phyloP scores from a whole-genome alignment of 306 rosid genomes.

The Mimosa pudica region DNA sequence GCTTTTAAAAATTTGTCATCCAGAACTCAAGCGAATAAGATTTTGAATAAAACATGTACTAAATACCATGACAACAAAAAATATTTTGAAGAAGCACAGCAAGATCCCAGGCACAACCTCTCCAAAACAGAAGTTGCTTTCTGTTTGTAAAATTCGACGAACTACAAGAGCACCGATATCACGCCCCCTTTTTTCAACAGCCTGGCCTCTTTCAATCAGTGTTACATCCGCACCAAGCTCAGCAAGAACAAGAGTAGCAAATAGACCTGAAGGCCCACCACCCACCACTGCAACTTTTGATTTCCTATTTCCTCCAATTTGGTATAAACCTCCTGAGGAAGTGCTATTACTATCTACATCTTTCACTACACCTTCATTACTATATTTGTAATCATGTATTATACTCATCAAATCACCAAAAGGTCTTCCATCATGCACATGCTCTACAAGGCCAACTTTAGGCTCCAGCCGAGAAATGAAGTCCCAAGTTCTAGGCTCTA shows the following conservation, averaged over 20 bases:
- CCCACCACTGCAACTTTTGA: constrained; percentile 89
- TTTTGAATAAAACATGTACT: constrained; percentile 24
- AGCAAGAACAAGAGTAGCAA: constrained; percentile 88
- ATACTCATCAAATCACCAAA: constrained; percentile 63
- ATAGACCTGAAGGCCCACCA: constrained; percentile 93
- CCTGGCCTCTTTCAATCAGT: constrained; percentile 96
- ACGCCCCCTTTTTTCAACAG: constrained; percentile 92
- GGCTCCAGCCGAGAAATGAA: constrained; percentile 81
- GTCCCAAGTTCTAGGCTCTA: constrained; percentile 86
- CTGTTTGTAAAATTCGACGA: constrained; percentile 66
- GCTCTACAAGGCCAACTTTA: constrained; percentile 82
- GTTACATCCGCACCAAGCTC: constrained; percentile 94
- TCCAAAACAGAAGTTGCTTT: constrained; percentile 97
- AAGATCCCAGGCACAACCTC: constrained; percentile 70
- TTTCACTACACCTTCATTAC: constrained; percentile 23
- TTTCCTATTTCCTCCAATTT: constrained; percentile 39
- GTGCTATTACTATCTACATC: constrained; percentile 42
- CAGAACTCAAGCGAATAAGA: constrained; percentile 3
- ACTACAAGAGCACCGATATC: constrained; percentile 89
- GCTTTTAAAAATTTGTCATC: constrained; percentile 8
- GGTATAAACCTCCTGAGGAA: constrained; percentile 38
- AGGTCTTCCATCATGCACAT: constrained; percentile 44
- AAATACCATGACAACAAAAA: constrained; percentile 15
- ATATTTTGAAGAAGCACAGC: constrained; percentile 34
- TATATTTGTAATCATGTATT: constrained; percentile 51